phyloP scores from a whole-genome alignment of 1,284 basidiomycete genomes.

The Microbotryomycetes sp. region DNA sequence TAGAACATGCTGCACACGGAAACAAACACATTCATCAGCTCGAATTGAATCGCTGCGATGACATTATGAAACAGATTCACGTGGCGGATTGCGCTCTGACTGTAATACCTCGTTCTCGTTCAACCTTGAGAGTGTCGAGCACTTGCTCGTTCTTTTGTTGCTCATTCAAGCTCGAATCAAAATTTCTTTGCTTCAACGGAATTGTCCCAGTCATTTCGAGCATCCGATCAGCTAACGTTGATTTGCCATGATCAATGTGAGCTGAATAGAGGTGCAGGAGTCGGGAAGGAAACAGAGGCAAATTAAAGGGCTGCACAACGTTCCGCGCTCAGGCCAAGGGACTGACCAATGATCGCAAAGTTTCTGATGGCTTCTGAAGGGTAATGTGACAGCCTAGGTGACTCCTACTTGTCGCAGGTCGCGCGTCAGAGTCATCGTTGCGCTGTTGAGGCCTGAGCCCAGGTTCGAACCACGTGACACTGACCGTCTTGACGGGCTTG shows the following conservation, averaged over 20 bases:
- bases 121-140: slow-evolving; percentile 93
- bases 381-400: slow-evolving; percentile 56
- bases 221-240: slow-evolving; percentile 72
- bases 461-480: neutral
- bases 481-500: neutral
- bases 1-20: slow-evolving; percentile 60
- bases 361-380: slow-evolving; percentile 76
- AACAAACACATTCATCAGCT: slow-evolving; percentile 5
- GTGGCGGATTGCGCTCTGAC: slow-evolving; percentile 91
- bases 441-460: neutral
- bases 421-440: neutral
- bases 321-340: slow-evolving; percentile 51
- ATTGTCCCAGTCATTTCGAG: slow-evolving; percentile 75
- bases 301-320: neutral
- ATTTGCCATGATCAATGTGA: slow-evolving; percentile 70
- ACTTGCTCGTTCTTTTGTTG: slow-evolving; percentile 73
- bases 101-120: slow-evolving; percentile 79
- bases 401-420: neutral
- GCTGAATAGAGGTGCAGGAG: slow-evolving; percentile 4
- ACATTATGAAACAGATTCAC: slow-evolving; percentile 40
- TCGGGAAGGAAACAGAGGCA: neutral
- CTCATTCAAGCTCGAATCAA: slow-evolving; percentile 55
- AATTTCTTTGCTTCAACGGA: slow-evolving; percentile 5
- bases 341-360: slow-evolving; percentile 91
- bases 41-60: neutral